Percentiles rank a stretch among this genome's conserved stretches.
Evolutionary conservation across 192 early-diverging fungal genomes (phyloP).

Genomic region (Gigaspora rosea): DNA sequence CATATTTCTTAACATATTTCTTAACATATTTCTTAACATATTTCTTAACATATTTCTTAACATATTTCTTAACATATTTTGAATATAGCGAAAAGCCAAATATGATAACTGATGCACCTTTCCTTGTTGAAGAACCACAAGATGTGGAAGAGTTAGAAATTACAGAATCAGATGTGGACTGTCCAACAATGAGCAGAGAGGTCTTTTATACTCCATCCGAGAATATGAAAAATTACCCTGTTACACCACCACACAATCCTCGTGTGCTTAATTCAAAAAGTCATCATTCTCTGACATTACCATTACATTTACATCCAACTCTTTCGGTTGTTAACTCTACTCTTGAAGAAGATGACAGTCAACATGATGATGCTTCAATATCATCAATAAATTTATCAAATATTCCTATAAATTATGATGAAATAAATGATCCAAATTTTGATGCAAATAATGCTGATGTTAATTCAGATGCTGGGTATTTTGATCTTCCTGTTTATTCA

Average conservation of each 20-base stretch:
- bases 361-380: not conserved
- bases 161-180: not conserved
- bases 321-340: not conserved
- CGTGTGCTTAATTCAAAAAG: not conserved
- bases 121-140: slow-evolving; percentile 1
- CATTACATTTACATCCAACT: not conserved
- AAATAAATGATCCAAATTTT: not conserved
- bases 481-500: not conserved
- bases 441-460: too few species aligned
- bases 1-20: too few species aligned
- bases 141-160: not conserved
- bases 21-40: too few species aligned
- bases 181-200: not conserved
- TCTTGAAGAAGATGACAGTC: not conserved
- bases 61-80: not conserved
- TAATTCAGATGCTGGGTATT: not conserved
- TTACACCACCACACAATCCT: not conserved
- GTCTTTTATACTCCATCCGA: slow-evolving; percentile 20
- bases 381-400: too few species aligned
- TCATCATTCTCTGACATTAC: not conserved
- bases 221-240: not conserved
- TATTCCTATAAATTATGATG: too few species aligned
- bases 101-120: not conserved
- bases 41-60: too few species aligned
- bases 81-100: too few species aligned